Evolutionary conservation across 192 early-diverging fungal genomes (phyloP).

Genomic region (Geranomyces variabilis): DNA sequence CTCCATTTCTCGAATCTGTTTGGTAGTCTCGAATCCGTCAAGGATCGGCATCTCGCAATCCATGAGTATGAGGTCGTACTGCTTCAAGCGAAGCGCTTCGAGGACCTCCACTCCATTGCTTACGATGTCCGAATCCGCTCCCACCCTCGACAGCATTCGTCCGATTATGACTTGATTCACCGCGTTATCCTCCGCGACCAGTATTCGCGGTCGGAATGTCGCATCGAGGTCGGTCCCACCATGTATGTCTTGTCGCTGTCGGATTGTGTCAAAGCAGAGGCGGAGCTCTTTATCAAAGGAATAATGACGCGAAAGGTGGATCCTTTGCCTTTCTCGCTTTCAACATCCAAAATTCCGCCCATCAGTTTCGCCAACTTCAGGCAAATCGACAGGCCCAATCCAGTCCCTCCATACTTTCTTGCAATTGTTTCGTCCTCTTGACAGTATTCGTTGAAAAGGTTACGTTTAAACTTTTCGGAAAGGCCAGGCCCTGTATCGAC

Average conservation of each 20-base stretch:
- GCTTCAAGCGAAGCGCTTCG: neutral
- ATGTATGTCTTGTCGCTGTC: no score
- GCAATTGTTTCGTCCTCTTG: constrained; percentile 15
- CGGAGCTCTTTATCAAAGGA: neutral
- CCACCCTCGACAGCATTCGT: constrained; percentile 4
- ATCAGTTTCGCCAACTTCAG: constrained; percentile 24
- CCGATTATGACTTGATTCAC: constrained; percentile 26
- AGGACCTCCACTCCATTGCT: constrained; percentile 11
- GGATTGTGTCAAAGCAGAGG: neutral
- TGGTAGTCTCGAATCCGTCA: constrained; percentile 8
- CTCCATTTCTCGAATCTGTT: neutral
- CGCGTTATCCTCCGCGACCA: constrained; percentile 23
- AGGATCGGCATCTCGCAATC: constrained; percentile 13
- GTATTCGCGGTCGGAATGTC: no score
- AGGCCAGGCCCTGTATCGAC: constrained; percentile 19
- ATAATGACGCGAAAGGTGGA: constrained; percentile 17
- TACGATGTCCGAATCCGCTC: constrained; percentile 11
- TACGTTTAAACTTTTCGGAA: neutral
- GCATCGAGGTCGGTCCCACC: no score
- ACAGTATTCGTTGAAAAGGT: constrained; percentile 9
- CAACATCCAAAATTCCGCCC: constrained; percentile 15
- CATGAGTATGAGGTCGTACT: constrained; percentile 23
- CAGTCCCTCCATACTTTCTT: constrained; percentile 30
- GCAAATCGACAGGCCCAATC: constrained; percentile 31
- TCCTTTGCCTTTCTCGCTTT: constrained; percentile 20